These are phyloP conservation scores for Symbiodinium pilosum DNA, from an alignment of 73 alveolate genomes.

Conservation along the genomic window DNA sequence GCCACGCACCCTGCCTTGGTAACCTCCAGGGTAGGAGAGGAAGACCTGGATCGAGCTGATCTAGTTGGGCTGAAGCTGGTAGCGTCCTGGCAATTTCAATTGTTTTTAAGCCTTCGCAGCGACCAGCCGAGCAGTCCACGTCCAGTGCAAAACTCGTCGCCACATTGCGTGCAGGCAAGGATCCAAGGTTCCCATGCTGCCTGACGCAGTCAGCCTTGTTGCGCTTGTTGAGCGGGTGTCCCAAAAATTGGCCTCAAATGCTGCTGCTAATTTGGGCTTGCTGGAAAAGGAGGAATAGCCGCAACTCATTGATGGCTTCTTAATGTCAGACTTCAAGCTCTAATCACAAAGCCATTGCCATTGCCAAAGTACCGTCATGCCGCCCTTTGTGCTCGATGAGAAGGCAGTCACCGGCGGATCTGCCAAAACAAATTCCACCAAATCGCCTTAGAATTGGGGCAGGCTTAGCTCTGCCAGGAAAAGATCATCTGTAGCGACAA, in stretches of 20 bases:
- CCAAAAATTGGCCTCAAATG: background rate
- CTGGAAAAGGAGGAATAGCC: no score
- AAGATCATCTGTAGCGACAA: no score
- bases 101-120: no score
- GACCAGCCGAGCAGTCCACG: no score
- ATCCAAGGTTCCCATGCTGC: background rate
- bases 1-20: background rate
- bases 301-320: no score
- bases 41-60: background rate
- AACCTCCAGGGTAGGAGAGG: background rate
- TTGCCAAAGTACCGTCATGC: background rate
- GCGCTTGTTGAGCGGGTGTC: background rate
- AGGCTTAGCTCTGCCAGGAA: no score
- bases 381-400: background rate
- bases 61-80: background rate
- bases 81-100: background rate
- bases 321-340: no score
- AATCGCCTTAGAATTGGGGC: background rate
- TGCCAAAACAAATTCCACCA: background rate
- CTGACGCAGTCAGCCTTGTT: background rate
- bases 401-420: background rate
- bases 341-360: no score
- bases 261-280: no score
- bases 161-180: background rate
- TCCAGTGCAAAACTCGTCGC: no score